Percentiles rank a stretch among this genome's conserved stretches.
Conservation (phyloP, 768 basidiomycete species). For the Paxillus ammoniavirescens region DNA sequence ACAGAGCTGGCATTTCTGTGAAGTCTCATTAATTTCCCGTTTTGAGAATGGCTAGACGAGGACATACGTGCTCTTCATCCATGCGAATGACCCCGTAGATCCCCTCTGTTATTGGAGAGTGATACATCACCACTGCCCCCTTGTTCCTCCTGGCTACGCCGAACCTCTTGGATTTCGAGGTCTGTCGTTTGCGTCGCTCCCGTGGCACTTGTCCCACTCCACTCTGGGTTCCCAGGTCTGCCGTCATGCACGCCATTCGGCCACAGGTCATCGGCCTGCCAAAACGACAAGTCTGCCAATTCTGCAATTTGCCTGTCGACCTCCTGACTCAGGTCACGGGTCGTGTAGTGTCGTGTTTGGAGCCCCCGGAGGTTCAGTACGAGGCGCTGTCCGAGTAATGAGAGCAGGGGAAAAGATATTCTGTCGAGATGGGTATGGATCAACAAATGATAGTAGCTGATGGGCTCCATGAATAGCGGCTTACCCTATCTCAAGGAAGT, state of each 20-base stretch:
- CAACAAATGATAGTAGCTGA: not conserved
- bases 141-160: not conserved
- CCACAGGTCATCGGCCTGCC: not conserved
- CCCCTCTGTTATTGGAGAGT: no score
- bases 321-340: not conserved
- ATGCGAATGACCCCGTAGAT: not conserved
- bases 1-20: no score
- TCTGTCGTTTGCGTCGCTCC: not conserved
- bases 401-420: slow-evolving; percentile 15
- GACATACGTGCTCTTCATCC: not conserved
- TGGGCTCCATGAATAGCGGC: not conserved
- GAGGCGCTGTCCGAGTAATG: slow-evolving; percentile 18
- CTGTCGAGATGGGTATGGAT: not conserved
- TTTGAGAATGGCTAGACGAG: no score
- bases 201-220: not conserved
- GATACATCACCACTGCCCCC: not conserved
- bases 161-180: not conserved
- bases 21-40: no score
- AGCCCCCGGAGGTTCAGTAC: slow-evolving; percentile 18
- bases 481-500: slow-evolving; percentile 7
- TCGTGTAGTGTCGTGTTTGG: not conserved
- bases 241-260: not conserved
- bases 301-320: slow-evolving; percentile 1
- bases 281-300: not conserved
- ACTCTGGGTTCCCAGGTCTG: not conserved